phyloP scores from a whole-genome alignment of 495 filamentous ascomycete species.

The Zalerion maritima region DNA sequence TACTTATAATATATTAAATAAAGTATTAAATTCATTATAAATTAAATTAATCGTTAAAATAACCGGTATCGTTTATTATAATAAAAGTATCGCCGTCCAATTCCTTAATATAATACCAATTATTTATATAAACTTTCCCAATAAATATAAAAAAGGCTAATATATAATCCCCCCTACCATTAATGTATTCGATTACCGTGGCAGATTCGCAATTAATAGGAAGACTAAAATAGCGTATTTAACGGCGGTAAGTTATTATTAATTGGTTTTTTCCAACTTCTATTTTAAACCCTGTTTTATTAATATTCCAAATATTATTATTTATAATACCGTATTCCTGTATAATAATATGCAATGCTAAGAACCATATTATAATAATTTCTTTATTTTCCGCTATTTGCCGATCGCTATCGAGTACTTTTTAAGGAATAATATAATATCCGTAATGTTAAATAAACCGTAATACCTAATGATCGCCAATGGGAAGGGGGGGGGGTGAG shows the following conservation, averaged over 20 bases:
- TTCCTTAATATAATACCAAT: too few species aligned
- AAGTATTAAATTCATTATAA: too few species aligned
- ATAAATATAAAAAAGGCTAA: slow-evolving; percentile 1
- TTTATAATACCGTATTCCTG: not conserved
- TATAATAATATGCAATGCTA: not conserved
- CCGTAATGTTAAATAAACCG: slow-evolving; percentile 1
- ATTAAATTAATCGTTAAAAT: too few species aligned
- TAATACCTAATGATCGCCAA: not conserved
- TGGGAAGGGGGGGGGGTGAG: not conserved
- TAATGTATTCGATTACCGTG: slow-evolving; percentile 1
- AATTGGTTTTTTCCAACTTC: slow-evolving; percentile 1
- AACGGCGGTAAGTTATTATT: not conserved
- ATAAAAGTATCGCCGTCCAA: too few species aligned
- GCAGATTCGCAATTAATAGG: slow-evolving; percentile 1
- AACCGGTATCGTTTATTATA: too few species aligned
- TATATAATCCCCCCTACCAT: not conserved
- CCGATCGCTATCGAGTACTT: too few species aligned
- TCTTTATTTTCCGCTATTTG: not conserved
- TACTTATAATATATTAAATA: too few species aligned
- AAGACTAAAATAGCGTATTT: not conserved
- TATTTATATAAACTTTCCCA: not conserved
- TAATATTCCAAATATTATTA: slow-evolving; percentile 2
- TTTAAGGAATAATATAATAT: not conserved
- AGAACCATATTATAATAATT: too few species aligned
- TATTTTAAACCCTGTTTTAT: slow-evolving; percentile 1